phyloP scores from a whole-genome alignment of 2,329 filamentous ascomycete genomes.

The Diaporthe vaccinii region DNA sequence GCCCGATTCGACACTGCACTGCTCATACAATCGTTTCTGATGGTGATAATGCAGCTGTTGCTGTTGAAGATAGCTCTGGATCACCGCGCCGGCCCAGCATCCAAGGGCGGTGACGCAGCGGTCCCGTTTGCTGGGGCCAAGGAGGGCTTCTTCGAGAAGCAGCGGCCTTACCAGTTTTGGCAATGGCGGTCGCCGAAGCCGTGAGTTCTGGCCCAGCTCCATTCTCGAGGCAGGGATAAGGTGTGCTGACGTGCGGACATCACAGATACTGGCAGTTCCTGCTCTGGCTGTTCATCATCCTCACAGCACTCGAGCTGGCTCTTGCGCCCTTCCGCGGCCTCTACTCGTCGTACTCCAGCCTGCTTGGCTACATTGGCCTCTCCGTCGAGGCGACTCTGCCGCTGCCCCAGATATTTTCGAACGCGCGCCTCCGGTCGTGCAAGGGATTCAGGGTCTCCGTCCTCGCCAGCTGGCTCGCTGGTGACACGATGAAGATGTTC shows the following conservation, averaged over 20 bases:
- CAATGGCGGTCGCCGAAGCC: constrained; percentile 82
- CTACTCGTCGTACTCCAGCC: constrained; percentile 75
- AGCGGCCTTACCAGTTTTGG: constrained; percentile 84
- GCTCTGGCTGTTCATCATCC: constrained; percentile 72
- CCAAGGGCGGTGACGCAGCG: constrained; percentile 71
- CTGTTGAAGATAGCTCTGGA: constrained; percentile 78
- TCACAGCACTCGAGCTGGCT: constrained; percentile 76
- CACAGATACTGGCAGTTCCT: constrained; percentile 83
- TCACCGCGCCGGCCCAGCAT: constrained; percentile 71
- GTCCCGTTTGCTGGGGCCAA: constrained; percentile 72
- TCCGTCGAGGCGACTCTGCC: constrained; percentile 86
- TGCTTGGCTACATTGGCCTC: constrained; percentile 82
- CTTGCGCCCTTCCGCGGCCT: constrained; percentile 69
- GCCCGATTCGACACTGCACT: constrained; percentile 74
- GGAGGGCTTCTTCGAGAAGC: constrained; percentile 56
- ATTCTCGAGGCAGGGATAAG: neutral
- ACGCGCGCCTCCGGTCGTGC: constrained; percentile 77
- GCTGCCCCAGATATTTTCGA: constrained; percentile 82
- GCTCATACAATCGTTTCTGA: constrained; percentile 74
- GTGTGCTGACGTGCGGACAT: constrained; percentile 45
- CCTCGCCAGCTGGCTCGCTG: constrained; percentile 81
- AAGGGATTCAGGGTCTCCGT: constrained; percentile 84
- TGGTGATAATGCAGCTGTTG: constrained; percentile 73
- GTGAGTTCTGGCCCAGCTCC: constrained; percentile 54
- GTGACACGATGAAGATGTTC: constrained; percentile 89